Conservation (phyloP, 1,284 basidiomycete species). For the Puccinia coronata region DNA sequence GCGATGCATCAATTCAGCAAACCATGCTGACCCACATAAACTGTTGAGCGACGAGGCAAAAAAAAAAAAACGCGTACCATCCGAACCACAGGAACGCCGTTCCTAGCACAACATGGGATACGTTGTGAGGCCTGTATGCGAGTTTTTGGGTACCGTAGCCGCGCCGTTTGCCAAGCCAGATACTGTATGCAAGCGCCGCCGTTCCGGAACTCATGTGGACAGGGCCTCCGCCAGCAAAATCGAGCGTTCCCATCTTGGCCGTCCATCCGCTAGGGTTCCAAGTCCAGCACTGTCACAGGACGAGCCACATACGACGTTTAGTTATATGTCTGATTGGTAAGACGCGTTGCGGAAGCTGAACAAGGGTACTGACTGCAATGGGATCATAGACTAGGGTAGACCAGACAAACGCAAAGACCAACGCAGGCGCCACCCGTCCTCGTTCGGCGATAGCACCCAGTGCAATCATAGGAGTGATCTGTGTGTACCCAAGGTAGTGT, state of each 20-base stretch:
- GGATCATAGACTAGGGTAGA: conserved; percentile 89
- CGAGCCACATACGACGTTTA: no score
- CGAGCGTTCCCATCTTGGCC: conserved; percentile 57
- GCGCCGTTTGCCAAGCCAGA: conserved; percentile 60
- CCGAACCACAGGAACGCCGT: conserved; percentile 61
- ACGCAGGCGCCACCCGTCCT: conserved; percentile 77
- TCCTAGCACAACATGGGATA: conserved; percentile 59
- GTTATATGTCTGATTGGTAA: neutral
- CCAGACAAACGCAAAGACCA: conserved; percentile 90
- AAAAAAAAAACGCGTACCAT: conserved; percentile 51
- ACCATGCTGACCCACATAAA: no score
- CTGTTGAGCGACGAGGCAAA: neutral
- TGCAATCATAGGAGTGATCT: conserved; percentile 69
- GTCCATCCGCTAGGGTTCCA: conserved; percentile 58
- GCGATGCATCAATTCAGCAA: neutral
- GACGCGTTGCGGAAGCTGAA: neutral
- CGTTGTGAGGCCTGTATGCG: conserved; percentile 60
- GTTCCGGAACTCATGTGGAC: conserved; percentile 57
- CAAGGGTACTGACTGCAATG: conserved; percentile 62
- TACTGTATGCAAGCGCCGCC: conserved; percentile 55
- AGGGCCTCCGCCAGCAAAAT: conserved; percentile 59
- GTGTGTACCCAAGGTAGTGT: conserved; percentile 18
- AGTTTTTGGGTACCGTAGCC: conserved; percentile 60
- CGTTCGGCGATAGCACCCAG: conserved; percentile 91
- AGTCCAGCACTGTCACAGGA: conserved; percentile 51